These are phyloP conservation scores for Trebouxia sp. DNA, from an alignment of 139 green algal genomes.

Conservation along the genomic window DNA sequence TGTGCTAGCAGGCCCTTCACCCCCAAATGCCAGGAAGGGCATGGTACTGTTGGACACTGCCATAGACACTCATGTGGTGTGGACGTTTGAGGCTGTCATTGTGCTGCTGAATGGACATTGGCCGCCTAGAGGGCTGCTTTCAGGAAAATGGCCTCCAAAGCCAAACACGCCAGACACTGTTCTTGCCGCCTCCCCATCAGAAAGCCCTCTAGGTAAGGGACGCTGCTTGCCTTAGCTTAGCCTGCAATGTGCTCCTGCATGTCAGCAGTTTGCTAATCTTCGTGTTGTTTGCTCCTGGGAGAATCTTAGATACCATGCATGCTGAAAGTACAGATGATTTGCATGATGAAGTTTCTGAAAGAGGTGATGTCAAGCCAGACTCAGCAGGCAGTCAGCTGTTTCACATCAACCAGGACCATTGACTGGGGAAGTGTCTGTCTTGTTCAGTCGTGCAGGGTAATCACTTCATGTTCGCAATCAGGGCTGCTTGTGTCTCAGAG, in stretches of 20 bases:
- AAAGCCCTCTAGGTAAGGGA: conserved; percentile 7
- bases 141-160: conserved; percentile 66
- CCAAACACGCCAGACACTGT: not conserved
- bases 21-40: conserved; percentile 39
- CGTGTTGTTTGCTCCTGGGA: not conserved
- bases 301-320: not conserved
- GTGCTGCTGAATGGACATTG: conserved; percentile 78
- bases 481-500: too few species aligned
- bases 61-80: conserved; percentile 45
- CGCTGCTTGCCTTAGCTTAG: too few species aligned
- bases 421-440: too few species aligned
- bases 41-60: conserved; percentile 55
- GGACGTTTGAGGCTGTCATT: conserved; percentile 67
- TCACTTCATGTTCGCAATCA: too few species aligned
- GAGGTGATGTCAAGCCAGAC: not conserved
- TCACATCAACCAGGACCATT: too few species aligned
- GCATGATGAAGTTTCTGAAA: not conserved
- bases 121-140: conserved; percentile 76
- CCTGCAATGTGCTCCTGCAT: too few species aligned
- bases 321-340: not conserved
- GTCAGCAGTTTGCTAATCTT: not conserved
- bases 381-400: too few species aligned
- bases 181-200: not conserved
- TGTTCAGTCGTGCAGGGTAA: too few species aligned
- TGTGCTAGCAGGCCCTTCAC: not conserved